Conservation (phyloP, 2,329 filamentous ascomycete genomes). For the Ophiosphaerella herpotricha region DNA sequence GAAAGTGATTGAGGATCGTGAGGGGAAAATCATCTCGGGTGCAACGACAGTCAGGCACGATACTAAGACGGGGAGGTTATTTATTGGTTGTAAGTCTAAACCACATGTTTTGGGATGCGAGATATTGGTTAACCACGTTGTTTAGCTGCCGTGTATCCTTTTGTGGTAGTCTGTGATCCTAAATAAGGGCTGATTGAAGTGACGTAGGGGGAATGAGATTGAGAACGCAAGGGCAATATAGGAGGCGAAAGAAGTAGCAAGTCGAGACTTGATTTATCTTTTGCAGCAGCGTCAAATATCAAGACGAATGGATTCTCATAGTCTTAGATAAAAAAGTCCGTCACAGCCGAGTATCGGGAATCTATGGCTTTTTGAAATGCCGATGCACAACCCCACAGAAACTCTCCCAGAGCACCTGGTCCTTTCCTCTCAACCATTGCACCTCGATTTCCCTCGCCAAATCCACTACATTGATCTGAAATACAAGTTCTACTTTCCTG, state of each 20-base stretch:
- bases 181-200: background rate
- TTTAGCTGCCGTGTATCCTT: slow-evolving; percentile 14
- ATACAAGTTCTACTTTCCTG: slow-evolving; percentile 42
- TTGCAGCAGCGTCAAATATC: too few species aligned
- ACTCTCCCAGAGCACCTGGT: slow-evolving; percentile 79
- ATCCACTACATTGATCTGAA: slow-evolving; percentile 45
- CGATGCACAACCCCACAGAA: slow-evolving; percentile 70
- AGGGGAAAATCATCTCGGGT: slow-evolving; percentile 23
- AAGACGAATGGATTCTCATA: too few species aligned
- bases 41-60: slow-evolving; percentile 34
- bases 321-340: too few species aligned
- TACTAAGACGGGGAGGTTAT: slow-evolving; percentile 30
- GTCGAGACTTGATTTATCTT: too few species aligned
- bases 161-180: slow-evolving; percentile 15
- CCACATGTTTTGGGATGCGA: background rate
- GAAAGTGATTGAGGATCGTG: slow-evolving; percentile 35
- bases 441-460: slow-evolving; percentile 50
- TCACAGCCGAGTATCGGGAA: too few species aligned
- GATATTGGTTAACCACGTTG: background rate
- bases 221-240: too few species aligned
- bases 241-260: too few species aligned
- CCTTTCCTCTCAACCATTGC: slow-evolving; percentile 76
- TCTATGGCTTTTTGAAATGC: slow-evolving; percentile 21
- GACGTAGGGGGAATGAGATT: too few species aligned
- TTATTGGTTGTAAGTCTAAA: slow-evolving; percentile 25